Percentiles rank a stretch among this genome's conserved stretches.
These are phyloP conservation scores for Pleurotus pulmonarius DNA, from an alignment of 768 basidiomycete genomes.

Conservation along the genomic window DNA sequence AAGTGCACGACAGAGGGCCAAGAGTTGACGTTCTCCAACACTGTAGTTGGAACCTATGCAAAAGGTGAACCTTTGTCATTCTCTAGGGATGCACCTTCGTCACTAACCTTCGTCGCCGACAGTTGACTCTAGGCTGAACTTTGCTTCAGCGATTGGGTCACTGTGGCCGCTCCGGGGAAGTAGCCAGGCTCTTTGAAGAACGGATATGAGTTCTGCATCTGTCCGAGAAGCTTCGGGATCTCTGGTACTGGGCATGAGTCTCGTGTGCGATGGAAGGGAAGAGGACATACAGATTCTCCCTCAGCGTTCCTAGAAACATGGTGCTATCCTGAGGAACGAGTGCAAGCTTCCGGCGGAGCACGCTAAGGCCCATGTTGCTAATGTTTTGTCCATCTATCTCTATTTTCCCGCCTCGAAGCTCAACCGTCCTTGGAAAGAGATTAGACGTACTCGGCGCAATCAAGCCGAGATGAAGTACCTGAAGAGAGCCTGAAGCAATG, in stretches of 20 bases:
- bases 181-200: constrained; percentile 60
- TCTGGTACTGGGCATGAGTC: constrained; percentile 20
- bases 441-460: not conserved
- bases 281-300: constrained; percentile 47
- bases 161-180: constrained; percentile 44
- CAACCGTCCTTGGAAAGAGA: constrained; percentile 44
- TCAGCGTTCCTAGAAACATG: constrained; percentile 47
- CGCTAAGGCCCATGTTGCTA: constrained; percentile 48
- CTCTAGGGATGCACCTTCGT: not conserved
- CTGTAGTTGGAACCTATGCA: constrained; percentile 53
- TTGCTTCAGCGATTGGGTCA: constrained; percentile 48
- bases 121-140: constrained; percentile 60
- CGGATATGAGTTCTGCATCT: constrained; percentile 62
- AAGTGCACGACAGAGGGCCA: constrained; percentile 58
- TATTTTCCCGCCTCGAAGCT: constrained; percentile 54
- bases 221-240: constrained; percentile 51
- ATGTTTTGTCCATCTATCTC: constrained; percentile 56
- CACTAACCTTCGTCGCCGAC: constrained; percentile 60
- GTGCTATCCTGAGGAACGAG: constrained; percentile 67
- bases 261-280: not conserved
- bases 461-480: constrained; percentile 26
- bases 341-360: constrained; percentile 48
- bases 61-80: too few relatives aligned
- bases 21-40: constrained; percentile 62
- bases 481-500: constrained; percentile 53